Evolutionary conservation across 2,329 filamentous ascomycete species (phyloP).

Genomic region (Diaporthe sp.): DNA sequence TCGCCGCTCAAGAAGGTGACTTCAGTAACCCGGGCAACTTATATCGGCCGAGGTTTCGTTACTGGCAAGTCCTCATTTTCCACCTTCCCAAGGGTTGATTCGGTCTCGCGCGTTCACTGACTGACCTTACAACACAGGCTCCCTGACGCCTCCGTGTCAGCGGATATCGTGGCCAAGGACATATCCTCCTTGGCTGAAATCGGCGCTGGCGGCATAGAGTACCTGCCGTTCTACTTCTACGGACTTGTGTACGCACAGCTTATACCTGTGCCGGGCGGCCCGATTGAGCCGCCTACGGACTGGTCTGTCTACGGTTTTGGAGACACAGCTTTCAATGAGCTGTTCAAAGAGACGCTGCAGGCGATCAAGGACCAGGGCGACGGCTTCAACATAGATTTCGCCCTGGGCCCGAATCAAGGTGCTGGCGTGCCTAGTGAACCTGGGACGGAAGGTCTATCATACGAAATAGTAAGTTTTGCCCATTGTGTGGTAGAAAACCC

Average conservation of each 20-base stretch:
- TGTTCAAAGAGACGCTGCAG: conserved; percentile 43
- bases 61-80: conserved; percentile 13
- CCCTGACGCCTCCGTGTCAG: conserved; percentile 22
- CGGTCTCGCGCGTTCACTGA: neutral
- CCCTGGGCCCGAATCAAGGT: conserved; percentile 60
- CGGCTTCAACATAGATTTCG: conserved; percentile 58
- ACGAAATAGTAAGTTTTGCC: conserved; percentile 44
- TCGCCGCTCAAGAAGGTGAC: conserved; percentile 5
- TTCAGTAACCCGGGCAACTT: conserved; percentile 22
- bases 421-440: conserved; percentile 51
- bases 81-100: neutral
- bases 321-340: conserved; percentile 44
- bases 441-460: conserved; percentile 15
- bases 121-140: conserved; percentile 1
- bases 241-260: conserved; percentile 7
- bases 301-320: conserved; percentile 49
- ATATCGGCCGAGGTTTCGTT: conserved; percentile 21
- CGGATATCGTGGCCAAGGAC: conserved; percentile 29
- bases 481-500: conserved; percentile 47
- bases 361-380: conserved; percentile 49
- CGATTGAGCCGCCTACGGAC: conserved; percentile 27
- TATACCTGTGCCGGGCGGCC: neutral
- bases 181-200: conserved; percentile 19
- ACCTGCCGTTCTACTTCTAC: conserved; percentile 35
- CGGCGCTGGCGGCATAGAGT: conserved; percentile 34